Conservation (phyloP, 1,284 basidiomycete species). For the Tremellales sp. region DNA sequence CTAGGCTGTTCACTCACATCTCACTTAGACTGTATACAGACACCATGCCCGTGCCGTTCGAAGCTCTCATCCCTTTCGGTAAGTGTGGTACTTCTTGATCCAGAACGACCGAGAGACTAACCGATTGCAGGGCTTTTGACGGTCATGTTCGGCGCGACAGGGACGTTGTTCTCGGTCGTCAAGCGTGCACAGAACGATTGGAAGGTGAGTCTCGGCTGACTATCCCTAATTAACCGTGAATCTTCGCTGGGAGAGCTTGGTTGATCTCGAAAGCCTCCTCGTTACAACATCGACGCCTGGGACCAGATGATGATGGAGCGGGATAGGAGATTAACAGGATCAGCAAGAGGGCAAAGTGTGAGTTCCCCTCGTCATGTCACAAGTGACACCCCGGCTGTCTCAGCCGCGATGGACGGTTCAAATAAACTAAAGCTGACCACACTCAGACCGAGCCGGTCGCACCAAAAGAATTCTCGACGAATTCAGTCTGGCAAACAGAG, state of each 20-base stretch:
- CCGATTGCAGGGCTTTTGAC: constrained; percentile 66
- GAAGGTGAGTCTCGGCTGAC: constrained; percentile 60
- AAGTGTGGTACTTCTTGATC: constrained; percentile 11
- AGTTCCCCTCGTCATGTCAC: constrained; percentile 35
- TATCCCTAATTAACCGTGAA: neutral
- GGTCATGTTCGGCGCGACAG: constrained; percentile 80
- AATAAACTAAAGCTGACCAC: neutral
- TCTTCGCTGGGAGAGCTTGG: neutral
- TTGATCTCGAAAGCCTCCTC: constrained; percentile 62
- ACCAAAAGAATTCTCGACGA: constrained; percentile 70
- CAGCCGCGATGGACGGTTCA: neutral
- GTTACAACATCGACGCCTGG: constrained; percentile 81
- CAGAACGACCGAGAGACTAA: neutral
- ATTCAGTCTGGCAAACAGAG: constrained; percentile 72
- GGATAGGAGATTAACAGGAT: constrained; percentile 83
- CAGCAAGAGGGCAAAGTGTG: constrained; percentile 76
- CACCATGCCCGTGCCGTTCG: constrained; percentile 1
- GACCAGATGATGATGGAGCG: constrained; percentile 93
- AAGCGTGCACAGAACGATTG: constrained; percentile 77
- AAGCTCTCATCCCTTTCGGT: constrained; percentile 89
- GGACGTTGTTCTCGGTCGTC: constrained; percentile 74
- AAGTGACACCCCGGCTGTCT: neutral
- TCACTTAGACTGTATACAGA: neutral
- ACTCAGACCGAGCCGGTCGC: constrained; percentile 70
- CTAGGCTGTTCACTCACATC: neutral